Conservation (phyloP, 768 basidiomycete species). For the Leccinum truebloodii region DNA sequence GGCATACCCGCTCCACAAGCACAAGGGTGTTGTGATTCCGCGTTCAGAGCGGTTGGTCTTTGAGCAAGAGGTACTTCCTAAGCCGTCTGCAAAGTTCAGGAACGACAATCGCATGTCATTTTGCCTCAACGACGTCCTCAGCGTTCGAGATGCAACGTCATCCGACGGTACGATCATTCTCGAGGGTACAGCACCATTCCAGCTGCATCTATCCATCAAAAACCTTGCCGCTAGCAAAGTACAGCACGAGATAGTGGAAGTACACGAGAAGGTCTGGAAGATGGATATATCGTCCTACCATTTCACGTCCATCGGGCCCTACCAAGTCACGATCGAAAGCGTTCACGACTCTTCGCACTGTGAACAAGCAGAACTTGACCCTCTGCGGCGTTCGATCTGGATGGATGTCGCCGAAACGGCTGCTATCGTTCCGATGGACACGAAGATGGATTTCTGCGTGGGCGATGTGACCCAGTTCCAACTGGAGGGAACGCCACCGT, state of each 20-base stretch:
- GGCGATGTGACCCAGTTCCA: slow-evolving; percentile 91
- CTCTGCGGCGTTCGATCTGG: slow-evolving; percentile 63
- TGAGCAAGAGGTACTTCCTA: slow-evolving; percentile 80
- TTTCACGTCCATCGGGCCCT: slow-evolving; percentile 79
- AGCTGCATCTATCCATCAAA: slow-evolving; percentile 69
- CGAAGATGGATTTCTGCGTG: slow-evolving; percentile 80
- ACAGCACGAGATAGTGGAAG: slow-evolving; percentile 54
- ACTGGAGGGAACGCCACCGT: slow-evolving; percentile 91
- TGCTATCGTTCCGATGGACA: slow-evolving; percentile 82
- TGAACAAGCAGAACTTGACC: slow-evolving; percentile 68
- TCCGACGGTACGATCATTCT: slow-evolving; percentile 61
- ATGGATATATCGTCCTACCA: slow-evolving; percentile 66
- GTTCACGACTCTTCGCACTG: slow-evolving; percentile 83
- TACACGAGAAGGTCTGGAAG: slow-evolving; percentile 62
- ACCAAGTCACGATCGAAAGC: slow-evolving; percentile 75
- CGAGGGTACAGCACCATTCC: slow-evolving; percentile 87
- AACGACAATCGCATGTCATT: slow-evolving; percentile 65
- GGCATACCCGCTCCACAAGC: slow-evolving; percentile 76
- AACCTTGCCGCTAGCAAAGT: slow-evolving; percentile 73
- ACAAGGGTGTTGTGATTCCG: slow-evolving; percentile 62
- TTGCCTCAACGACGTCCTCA: slow-evolving; percentile 72
- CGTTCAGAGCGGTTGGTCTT: slow-evolving; percentile 70
- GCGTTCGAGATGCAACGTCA: slow-evolving; percentile 50
- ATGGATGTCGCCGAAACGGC: slow-evolving; percentile 97
- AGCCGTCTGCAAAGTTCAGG: slow-evolving; percentile 81